phyloP scores from a whole-genome alignment of 2,329 filamentous ascomycete genomes.

The Monosporascus sp. region DNA sequence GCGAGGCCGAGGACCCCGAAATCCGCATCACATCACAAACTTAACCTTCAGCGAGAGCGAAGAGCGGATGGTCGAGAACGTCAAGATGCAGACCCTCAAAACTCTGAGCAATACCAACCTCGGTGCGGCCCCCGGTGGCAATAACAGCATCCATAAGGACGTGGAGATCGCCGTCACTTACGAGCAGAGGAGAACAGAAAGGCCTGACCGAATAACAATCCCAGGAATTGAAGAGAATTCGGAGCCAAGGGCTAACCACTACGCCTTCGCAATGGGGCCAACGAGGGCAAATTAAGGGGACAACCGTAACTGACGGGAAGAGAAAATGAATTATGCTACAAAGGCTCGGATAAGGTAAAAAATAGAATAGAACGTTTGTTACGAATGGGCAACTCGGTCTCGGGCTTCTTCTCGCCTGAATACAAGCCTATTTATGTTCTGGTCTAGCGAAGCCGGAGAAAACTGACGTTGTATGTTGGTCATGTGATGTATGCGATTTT shows the following conservation, averaged over 20 bases:
- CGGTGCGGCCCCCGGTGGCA: slow-evolving; percentile 12
- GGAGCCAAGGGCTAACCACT: slow-evolving; percentile 10
- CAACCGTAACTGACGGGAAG: background rate
- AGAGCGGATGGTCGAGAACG: slow-evolving; percentile 38
- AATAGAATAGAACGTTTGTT: too few relatives aligned
- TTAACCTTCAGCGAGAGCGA: slow-evolving; percentile 38
- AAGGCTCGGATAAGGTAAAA: too few relatives aligned
- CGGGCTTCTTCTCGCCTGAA: too few relatives aligned
- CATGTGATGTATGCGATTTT: too few relatives aligned
- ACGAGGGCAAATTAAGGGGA: background rate
- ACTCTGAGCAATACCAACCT: slow-evolving; percentile 11
- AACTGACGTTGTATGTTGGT: too few relatives aligned
- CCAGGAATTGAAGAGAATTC: slow-evolving; percentile 11
- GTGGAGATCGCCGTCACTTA: slow-evolving; percentile 27
- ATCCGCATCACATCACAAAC: slow-evolving; percentile 30
- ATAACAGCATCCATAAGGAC: slow-evolving; percentile 38
- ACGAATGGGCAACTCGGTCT: too few relatives aligned
- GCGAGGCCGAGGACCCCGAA: slow-evolving; percentile 26
- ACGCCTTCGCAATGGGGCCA: slow-evolving; percentile 12
- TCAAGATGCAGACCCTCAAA: slow-evolving; percentile 34
- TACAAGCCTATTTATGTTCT: too few relatives aligned
- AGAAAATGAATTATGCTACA: background rate
- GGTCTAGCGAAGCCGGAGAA: too few relatives aligned
- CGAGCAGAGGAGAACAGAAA: slow-evolving; percentile 7
- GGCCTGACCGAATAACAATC: background rate